phyloP scores from a whole-genome alignment of 1,284 basidiomycete genomes.

The Boletus coffeatus region DNA sequence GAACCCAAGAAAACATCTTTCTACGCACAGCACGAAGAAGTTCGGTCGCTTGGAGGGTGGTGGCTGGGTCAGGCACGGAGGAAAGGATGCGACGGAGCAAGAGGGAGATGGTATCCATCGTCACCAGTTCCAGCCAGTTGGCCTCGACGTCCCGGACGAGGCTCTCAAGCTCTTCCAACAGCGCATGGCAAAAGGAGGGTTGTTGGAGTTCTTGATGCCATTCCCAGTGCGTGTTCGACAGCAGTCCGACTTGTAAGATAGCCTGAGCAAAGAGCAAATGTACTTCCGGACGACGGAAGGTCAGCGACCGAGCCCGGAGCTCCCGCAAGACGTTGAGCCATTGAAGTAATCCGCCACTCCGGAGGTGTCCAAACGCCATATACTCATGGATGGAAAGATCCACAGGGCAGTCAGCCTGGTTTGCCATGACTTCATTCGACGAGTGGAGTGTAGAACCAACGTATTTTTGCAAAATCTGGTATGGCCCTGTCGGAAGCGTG shows the following conservation, averaged over 20 bases:
- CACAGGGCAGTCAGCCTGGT: slow-evolving; percentile 37
- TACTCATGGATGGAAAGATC: slow-evolving; percentile 42
- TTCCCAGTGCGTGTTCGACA: slow-evolving; percentile 13
- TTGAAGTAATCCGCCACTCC: slow-evolving; percentile 39
- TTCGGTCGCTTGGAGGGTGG: slow-evolving; percentile 7
- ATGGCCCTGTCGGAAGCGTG: slow-evolving; percentile 29
- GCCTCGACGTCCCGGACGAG: slow-evolving; percentile 28
- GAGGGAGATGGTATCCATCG: slow-evolving; percentile 33
- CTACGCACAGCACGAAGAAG: slow-evolving; percentile 31
- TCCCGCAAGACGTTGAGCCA: slow-evolving; percentile 48
- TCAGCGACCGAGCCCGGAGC: slow-evolving; percentile 32
- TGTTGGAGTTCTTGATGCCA: slow-evolving; percentile 33
- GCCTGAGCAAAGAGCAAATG: slow-evolving; percentile 37
- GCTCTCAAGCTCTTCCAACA: slow-evolving; percentile 32
- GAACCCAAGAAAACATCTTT: slow-evolving; percentile 34
- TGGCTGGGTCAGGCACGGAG: slow-evolving; percentile 11
- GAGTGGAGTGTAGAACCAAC: slow-evolving; percentile 35
- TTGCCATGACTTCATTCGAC: slow-evolving; percentile 38
- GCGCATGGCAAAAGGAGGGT: slow-evolving; percentile 28
- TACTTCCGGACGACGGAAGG: slow-evolving; percentile 35
- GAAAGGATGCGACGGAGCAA: slow-evolving; percentile 34
- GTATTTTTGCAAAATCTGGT: slow-evolving; percentile 37
- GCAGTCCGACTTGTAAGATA: slow-evolving; percentile 38
- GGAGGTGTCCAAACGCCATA: slow-evolving; percentile 37
- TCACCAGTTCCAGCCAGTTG: slow-evolving; percentile 40